Evolutionary conservation across 352 stramenopile genomes (phyloP), one percentile per base, ranked within the genome.

Genomic region (Phytophthora colocasiae): DNA sequence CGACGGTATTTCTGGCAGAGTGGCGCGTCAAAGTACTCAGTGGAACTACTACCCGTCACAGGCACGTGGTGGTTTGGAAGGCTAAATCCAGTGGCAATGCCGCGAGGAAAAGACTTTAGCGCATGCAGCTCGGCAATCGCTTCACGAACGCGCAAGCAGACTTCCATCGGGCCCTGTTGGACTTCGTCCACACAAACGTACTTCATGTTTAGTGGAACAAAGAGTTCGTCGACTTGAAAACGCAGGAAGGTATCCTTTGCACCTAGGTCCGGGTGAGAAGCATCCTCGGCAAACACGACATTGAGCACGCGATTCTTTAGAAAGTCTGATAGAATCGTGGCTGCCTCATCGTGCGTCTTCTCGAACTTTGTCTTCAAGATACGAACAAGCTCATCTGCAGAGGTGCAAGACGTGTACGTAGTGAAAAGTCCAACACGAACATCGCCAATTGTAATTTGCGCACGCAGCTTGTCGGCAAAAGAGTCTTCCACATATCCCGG

Each of bases 151-250:
- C 78, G 66, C 0, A 96, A 63, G 46, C 85, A 93, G 3, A 90
- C 61, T 36, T 96, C 88, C 78, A 94, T 92, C 2, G 87, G 69
- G 1, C 69, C 62, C 52, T 84, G 79, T 36, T 76, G 63, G 5
- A 80, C 65, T 3, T 66, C 55, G 29, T 87, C 72, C 15, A 74
- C 75, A 41, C 71, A 86, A 19, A 91, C 77, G 38, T 95, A 92
- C 62, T 90, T 90, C 64, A 88, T 89, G 59, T 96, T 96, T 2
- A 95, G 66, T 15, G 87, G 83, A 4, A 84, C 74, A 62, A 91
- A 92, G n/a, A 89, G 58, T 48, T 94, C 83, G 43, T 96, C 88
- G 22, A 96, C 83, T 81, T 94, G 88, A 52, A 96, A 96, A 8
- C 88, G 85, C 43, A 93, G 56, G 49, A 87, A 92, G 17, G 87